Conservation (phyloP, 2,329 filamentous ascomycete species). For the Aspergillus sp. region DNA sequence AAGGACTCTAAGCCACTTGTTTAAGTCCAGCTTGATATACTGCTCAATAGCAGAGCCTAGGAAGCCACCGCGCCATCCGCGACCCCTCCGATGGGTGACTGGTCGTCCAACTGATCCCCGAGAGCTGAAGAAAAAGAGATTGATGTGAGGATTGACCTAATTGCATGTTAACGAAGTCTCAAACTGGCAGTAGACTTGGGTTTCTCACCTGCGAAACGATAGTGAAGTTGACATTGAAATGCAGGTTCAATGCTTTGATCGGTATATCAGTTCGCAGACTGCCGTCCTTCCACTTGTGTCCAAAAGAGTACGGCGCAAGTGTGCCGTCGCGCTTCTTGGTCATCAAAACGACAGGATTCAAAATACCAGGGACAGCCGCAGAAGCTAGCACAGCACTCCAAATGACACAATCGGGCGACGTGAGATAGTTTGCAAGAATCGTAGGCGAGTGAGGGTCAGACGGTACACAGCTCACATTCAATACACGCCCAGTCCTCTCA, state of each 20-base stretch:
- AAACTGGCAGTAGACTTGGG: neutral
- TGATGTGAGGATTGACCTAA: conserved; percentile 94
- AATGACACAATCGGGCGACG: conserved; percentile 91
- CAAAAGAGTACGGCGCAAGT: conserved; percentile 86
- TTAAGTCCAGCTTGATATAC: conserved; percentile 91
- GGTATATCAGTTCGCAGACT: conserved; percentile 92
- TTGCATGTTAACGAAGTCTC: conserved; percentile 26
- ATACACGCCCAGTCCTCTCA: conserved; percentile 81
- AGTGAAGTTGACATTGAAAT: conserved; percentile 98
- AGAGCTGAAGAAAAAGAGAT: conserved; percentile 97
- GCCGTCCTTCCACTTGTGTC: conserved; percentile 99
- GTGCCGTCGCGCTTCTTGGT: conserved; percentile 71
- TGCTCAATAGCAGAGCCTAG: conserved; percentile 87
- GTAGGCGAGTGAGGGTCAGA: conserved; percentile 89
- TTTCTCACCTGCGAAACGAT: conserved; percentile 59
- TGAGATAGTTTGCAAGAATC: conserved; percentile 92
- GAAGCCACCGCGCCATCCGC: conserved; percentile 94
- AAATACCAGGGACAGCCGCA: conserved; percentile 88
- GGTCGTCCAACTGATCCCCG: conserved; percentile 85
- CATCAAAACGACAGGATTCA: conserved; percentile 93
- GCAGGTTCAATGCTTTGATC: conserved; percentile 83
- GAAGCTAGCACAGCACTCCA: conserved; percentile 96
- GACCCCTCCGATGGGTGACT: conserved; percentile 85
- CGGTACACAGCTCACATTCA: conserved; percentile 94
- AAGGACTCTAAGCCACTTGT: conserved; percentile 94